phyloP scores from a whole-genome alignment of 2,329 filamentous ascomycete species.

The Aphanoascus verrucosus region DNA sequence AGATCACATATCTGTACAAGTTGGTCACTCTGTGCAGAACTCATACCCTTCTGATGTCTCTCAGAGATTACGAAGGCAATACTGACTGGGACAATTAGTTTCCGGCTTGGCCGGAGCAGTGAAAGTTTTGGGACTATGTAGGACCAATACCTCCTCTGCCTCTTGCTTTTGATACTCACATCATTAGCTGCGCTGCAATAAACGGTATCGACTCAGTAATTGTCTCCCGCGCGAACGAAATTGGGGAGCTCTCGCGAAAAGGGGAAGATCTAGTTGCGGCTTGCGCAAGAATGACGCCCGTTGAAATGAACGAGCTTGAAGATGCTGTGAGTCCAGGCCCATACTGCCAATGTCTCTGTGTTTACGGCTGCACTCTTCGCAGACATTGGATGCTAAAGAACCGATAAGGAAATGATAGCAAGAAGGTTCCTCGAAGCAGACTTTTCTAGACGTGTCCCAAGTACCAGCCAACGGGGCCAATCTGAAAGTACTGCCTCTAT shows the following conservation, averaged over 20 bases:
- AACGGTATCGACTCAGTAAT: slow-evolving; percentile 69
- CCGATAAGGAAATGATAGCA: slow-evolving; percentile 42
- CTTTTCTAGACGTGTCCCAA: slow-evolving; percentile 19
- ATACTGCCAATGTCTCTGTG: background rate
- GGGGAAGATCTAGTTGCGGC: slow-evolving; percentile 67
- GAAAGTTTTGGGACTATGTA: slow-evolving; percentile 72
- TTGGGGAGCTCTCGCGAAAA: slow-evolving; percentile 56
- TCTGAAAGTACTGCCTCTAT: slow-evolving; percentile 1
- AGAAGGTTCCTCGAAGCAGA: slow-evolving; percentile 46
- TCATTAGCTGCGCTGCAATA: slow-evolving; percentile 60
- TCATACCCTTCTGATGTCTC: background rate
- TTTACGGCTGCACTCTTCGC: too few relatives aligned
- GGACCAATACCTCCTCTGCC: slow-evolving; percentile 7
- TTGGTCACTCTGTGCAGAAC: slow-evolving; percentile 17
- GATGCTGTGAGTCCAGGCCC: slow-evolving; percentile 47
- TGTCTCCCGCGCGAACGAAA: slow-evolving; percentile 62
- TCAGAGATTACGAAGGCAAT: background rate
- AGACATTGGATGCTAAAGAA: slow-evolving; percentile 1
- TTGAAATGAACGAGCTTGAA: slow-evolving; percentile 56
- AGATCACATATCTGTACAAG: slow-evolving; percentile 60
- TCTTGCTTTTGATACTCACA: slow-evolving; percentile 2
- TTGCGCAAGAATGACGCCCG: slow-evolving; percentile 55
- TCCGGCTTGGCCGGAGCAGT: slow-evolving; percentile 54
- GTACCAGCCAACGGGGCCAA: background rate
- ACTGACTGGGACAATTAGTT: slow-evolving; percentile 26